Evolutionary conservation across 2,329 filamentous ascomycete genomes (phyloP), one percentile per base, ranked within the genome.

Genomic region (Tolypocladium sp.): DNA sequence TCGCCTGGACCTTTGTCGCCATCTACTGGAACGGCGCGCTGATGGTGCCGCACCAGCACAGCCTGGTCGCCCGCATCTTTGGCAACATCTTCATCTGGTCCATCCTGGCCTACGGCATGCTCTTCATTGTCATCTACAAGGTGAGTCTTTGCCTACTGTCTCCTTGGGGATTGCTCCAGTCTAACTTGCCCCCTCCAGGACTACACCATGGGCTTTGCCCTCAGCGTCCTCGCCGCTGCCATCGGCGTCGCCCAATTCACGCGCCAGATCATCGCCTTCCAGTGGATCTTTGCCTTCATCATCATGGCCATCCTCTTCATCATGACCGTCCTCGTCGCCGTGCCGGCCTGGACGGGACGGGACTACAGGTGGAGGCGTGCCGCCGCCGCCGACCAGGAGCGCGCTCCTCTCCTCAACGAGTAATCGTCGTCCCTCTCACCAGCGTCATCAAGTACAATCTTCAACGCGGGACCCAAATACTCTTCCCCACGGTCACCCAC

Each of bases 261-360:
- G 56, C 80, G 82, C 67, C 85, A 91, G 70, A 73, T 87, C 60
- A 79, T 95, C 64, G 89, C 90, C 8, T 79, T 96, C 63, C 92
- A 96, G 76, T 96, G 91, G 91, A 93, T 95, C 74, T 96, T 96
- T 71, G 89, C 91, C 40, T 94, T 95, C 69, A 79, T 85, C 62
- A 91, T 96, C 71, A 92, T 93, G 80, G 83, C 80, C 1, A 70
- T 90, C 33, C 82, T 95, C 57, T 88, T 94, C 70, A 71, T 92
- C 25, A 74, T 84, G 22, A 91, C 89, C 1, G 67, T 90, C 2
- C 73, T 81, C 20, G 78, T 91, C 57, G 87, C 84, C 2, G 73
- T 89, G 40, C 88, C 88, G 0, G 82, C 82, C 27, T 79, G 86
- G 68, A 79, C 84, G 15, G 87, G 87, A 60, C 77, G 79, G 58